These are phyloP conservation scores for Saccharomycopsis hybrid DNA, from an alignment of 1,139 yeast species.

Conservation along the genomic window DNA sequence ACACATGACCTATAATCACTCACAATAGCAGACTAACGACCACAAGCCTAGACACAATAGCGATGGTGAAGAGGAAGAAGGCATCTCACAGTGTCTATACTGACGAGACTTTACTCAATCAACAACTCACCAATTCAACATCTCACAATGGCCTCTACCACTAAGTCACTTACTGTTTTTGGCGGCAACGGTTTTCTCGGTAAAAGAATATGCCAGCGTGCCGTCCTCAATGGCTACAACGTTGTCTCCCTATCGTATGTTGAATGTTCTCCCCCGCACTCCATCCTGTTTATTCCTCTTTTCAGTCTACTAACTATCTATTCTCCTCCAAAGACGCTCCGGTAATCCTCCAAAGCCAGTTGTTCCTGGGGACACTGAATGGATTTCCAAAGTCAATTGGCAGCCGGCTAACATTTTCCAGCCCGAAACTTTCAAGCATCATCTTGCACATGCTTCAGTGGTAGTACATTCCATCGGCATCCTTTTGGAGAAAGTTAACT, in stretches of 20 bases:
- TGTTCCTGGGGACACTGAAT: conserved; percentile 31
- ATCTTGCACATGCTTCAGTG: conserved; percentile 36
- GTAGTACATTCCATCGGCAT: conserved; percentile 86
- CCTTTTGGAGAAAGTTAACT: conserved; percentile 57
- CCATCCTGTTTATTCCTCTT: neutral
- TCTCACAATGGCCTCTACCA: neutral
- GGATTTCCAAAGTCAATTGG: conserved; percentile 66
- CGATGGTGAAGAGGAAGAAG: too few relatives aligned
- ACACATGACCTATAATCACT: too few relatives aligned
- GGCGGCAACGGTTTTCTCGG: conserved; percentile 86
- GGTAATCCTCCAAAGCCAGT: conserved; percentile 46
- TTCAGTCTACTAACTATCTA: neutral
- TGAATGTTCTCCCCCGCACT: neutral
- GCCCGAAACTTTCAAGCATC: conserved; percentile 47
- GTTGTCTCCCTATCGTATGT: conserved; percentile 56
- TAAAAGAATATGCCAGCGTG: conserved; percentile 65
- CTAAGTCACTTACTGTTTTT: conserved; percentile 38
- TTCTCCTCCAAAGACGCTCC: conserved; percentile 31
- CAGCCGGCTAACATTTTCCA: conserved; percentile 59
- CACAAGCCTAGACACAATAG: too few relatives aligned
- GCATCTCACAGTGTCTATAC: too few relatives aligned
- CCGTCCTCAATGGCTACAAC: conserved; percentile 52
- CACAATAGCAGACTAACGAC: too few relatives aligned
- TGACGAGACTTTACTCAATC: neutral
- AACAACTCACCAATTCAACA: neutral